Base-by-base conservation (phyloP, 805 yeast genomes). In the Lipomyces chichibuensis region DNA sequence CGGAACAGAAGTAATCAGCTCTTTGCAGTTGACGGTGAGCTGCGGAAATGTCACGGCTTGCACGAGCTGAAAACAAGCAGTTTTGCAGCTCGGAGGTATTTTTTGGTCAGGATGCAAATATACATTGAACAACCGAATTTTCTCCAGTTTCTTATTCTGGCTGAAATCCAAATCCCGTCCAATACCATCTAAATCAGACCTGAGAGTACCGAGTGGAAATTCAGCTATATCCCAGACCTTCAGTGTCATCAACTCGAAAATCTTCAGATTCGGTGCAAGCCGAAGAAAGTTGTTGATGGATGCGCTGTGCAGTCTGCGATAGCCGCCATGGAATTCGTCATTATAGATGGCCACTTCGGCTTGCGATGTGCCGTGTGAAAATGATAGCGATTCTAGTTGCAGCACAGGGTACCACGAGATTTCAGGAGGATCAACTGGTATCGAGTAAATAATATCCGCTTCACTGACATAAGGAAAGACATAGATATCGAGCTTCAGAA, bases 301-400 rank as follows among this genome's bases (percentile, higher is more conserved):
- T 23, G 49, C 20, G 23, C 49, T 43, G 20, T 43, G 49, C 20
- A 43, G 49, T 43, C 49, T 43, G 49, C 49, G 49, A n/a, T n/a
- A 43, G 49, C 49, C 49, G 49, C 49, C 20, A 43, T 43, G 49
- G 49, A 43, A 43, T 43, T 43, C 49, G 49, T 43, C 49, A 43
- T 43, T 43, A 43, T 43, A 43, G 20, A 43, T 43, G 7, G 49
- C 49, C 11, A 43, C 49, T n/a, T 43, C 49, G 8, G 49, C 49
- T 43, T n/a, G 49, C 49, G 49, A 43, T n/a, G 49, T 43, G 49
- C 49, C 49, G 49, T 43, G 20, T 8, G 49, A 17, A 43, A 43
- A 43, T 43, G 49, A 43, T n/a, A 43, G 23, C 2, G 49, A 43
- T n/a, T 43, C 49, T 43, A 43, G 20, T 5, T 43, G 49, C 49